phyloP scores from a whole-genome alignment of 202 grass and related monocot species.

The Hordeum pubiflorum region DNA sequence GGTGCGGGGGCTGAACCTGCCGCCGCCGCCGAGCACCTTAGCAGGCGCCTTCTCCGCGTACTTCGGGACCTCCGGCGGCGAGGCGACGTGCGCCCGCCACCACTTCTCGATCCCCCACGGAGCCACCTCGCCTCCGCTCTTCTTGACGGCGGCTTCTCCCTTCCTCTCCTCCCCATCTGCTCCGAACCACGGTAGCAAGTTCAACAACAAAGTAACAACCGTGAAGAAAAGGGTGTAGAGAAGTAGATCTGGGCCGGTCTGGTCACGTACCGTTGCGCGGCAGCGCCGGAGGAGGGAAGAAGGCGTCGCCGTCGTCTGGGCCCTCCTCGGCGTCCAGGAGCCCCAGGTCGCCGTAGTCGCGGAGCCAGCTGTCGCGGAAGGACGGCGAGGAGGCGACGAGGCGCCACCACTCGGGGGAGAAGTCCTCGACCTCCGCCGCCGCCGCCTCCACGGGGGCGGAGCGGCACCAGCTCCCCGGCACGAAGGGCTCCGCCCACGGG shows the following conservation, averaged over 20 bases:
- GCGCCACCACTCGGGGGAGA: slow-evolving; percentile 50
- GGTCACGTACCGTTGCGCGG: not conserved
- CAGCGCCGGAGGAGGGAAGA: not conserved
- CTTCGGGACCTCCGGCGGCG: slow-evolving; percentile 27
- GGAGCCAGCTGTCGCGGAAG: slow-evolving; percentile 46
- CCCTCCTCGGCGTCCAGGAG: slow-evolving; percentile 20
- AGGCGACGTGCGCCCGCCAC: slow-evolving; percentile 23
- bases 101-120: slow-evolving; percentile 51
- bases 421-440: slow-evolving; percentile 7
- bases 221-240: not conserved
- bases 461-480: slow-evolving; percentile 27
- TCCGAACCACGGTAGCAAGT: not conserved
- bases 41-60: slow-evolving; percentile 46
- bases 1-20: slow-evolving; percentile 36
- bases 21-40: slow-evolving; percentile 14
- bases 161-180: not conserved
- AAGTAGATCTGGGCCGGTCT: not conserved
- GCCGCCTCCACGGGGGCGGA: not conserved
- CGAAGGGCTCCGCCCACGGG: slow-evolving; percentile 48
- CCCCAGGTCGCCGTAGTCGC: slow-evolving; percentile 34
- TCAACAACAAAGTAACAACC: not conserved
- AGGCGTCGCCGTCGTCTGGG: slow-evolving; percentile 2
- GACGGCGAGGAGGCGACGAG: slow-evolving; percentile 31
- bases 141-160: not conserved
- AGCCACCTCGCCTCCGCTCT: slow-evolving; percentile 13